Percentiles rank a stretch among this genome's conserved stretches.
These are phyloP conservation scores for Areca catechu DNA, from an alignment of 176 grass and related monocot species.

Conservation along the genomic window DNA sequence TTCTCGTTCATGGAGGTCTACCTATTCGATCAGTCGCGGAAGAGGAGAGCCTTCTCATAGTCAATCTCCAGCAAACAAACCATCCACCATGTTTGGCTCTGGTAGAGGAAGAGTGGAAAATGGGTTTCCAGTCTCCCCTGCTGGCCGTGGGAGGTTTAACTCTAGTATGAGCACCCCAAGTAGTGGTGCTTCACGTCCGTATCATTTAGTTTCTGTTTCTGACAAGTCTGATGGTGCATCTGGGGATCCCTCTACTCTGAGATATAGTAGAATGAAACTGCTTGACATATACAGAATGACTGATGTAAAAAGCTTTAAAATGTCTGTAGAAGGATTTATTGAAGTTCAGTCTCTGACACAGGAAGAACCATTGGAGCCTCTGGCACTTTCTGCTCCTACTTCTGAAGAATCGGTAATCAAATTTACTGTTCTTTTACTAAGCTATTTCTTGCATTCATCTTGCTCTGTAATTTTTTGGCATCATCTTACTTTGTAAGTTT, in stretches of 20 bases:
- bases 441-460: background rate
- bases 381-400: slow-evolving; percentile 72
- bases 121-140: slow-evolving; percentile 34
- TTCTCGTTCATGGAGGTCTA: slow-evolving; percentile 84
- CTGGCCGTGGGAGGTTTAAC: slow-evolving; percentile 55
- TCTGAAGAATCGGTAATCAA: slow-evolving; percentile 70
- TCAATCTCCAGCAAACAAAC: slow-evolving; percentile 36
- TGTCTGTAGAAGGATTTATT: slow-evolving; percentile 47
- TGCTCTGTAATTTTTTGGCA: slow-evolving; percentile 10
- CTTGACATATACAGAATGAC: slow-evolving; percentile 83
- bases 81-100: slow-evolving; percentile 40
- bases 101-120: slow-evolving; percentile 62
- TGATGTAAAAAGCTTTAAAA: slow-evolving; percentile 56
- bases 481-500: slow-evolving; percentile 15
- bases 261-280: slow-evolving; percentile 97
- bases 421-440: slow-evolving; percentile 2
- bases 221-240: slow-evolving; percentile 62
- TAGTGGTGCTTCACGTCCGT: slow-evolving; percentile 45
- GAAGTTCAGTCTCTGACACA: slow-evolving; percentile 51
- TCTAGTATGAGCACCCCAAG: slow-evolving; percentile 34
- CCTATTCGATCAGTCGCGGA: slow-evolving; percentile 50
- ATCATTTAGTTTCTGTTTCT: slow-evolving; percentile 44
- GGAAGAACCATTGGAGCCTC: slow-evolving; percentile 63
- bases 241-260: slow-evolving; percentile 44
- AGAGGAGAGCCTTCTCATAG: slow-evolving; percentile 52